Evolutionary conservation across 768 basidiomycete genomes (phyloP), one percentile per base, ranked within the genome.

Genomic region (Mrakia frigida): DNA sequence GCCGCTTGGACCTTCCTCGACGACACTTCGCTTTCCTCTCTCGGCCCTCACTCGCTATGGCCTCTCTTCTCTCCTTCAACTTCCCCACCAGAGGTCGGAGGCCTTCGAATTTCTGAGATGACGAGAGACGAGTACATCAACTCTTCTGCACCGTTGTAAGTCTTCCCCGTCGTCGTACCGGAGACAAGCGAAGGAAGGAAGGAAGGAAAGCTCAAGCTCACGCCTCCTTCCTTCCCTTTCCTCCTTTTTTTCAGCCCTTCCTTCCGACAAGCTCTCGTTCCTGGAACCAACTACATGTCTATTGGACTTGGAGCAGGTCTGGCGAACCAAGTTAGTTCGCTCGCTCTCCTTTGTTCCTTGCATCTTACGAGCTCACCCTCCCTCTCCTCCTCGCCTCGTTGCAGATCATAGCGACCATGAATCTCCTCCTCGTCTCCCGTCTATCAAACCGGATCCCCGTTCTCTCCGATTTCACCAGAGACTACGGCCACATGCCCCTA

Each of bases 321-420:
- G 18, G 65, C 65, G 7, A 68, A 68, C 23, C 35, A 68, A 23
- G 65, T 41, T 25, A 25, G 65, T 23, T 18, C 65, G 5, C 3
- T 39, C 35, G 23, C 3, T 1, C 16, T 11, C 35, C 21, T 18
- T 14, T 11, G 23, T 2, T 25, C 60, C 28, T 28, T 16, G 16
- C 28, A 28, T 13, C 13, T n/a, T 31, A 11, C 63, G 63, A 65
- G 31, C 63, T 65, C 21, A 33, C 63, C n/a, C 63, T 65, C 63
- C 18, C 21, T 10, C n/a, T 18, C 33, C 63, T 65, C 37, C 18
- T 14, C 63, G 31, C 21, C 61, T 13, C 3, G 28, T 63, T 63
- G 10, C 65, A 68, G 65, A 68, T 68, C 37, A 68, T 68, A 35
- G 35, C 65, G 16, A 41, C 37, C 6, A 68, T 68, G 65, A 37